phyloP scores from a whole-genome alignment of 1,139 yeast species.

The Hyphopichia khmerensis region DNA sequence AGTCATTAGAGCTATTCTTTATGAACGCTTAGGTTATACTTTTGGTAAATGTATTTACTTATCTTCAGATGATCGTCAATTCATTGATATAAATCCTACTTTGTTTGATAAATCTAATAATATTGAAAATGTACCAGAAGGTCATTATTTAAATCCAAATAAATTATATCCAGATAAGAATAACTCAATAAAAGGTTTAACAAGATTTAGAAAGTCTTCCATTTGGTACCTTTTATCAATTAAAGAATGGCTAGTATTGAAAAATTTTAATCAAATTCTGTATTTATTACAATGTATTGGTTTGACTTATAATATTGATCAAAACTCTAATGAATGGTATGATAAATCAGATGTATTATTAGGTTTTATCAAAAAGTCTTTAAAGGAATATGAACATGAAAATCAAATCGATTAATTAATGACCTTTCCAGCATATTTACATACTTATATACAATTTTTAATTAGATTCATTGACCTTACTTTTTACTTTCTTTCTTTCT shows the following conservation, averaged over 20 bases:
- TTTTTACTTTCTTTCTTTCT: too few species aligned
- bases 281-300: conserved; percentile 24
- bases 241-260: conserved; percentile 58
- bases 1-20: conserved; percentile 43
- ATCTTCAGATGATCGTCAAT: conserved; percentile 11
- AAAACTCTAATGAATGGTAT: conserved; percentile 30
- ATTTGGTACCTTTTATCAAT: conserved; percentile 80
- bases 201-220: conserved; percentile 70
- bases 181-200: conserved; percentile 47
- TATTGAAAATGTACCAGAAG: conserved; percentile 20
- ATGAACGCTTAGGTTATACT: conserved; percentile 41
- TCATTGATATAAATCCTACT: neutral
- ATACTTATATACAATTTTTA: neutral
- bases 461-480: too few species aligned
- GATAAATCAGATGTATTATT: conserved; percentile 33
- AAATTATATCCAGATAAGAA: conserved; percentile 37
- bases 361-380: conserved; percentile 26
- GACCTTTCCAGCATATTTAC: too few species aligned
- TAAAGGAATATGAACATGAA: conserved; percentile 3
- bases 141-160: conserved; percentile 33
- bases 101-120: conserved; percentile 5
- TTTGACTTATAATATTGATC: conserved; percentile 19
- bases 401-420: neutral
- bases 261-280: conserved; percentile 24
- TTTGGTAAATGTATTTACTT: conserved; percentile 30